Evolutionary conservation across 495 filamentous ascomycete genomes (phyloP), one percentile per base, ranked within the genome.

Genomic region (Trichocladium uniseriatum): DNA sequence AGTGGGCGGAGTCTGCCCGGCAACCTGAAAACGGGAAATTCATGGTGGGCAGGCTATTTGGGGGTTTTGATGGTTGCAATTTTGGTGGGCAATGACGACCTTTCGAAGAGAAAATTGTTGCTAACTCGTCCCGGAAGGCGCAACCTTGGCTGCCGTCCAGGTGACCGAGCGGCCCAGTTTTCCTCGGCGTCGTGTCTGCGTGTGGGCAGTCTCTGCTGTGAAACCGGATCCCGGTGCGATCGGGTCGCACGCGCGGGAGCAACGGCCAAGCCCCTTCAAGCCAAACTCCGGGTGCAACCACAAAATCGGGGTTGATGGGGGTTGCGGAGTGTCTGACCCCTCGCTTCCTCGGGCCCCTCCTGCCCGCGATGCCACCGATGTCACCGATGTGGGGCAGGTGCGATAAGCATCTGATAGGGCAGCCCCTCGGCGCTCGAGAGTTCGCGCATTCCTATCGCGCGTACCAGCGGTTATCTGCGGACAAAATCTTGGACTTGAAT

Each of bases 381-480:
- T 20, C 31, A 22, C n/a, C 32, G 34, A 14, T 13, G 29, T 20
- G 21, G 20, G 50, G 31, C 38, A 34, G n/a, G 3, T 34, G 52
- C 36, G 49, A 52, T 49, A 48, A 36, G 38, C 15, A 10, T 24
- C 18, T 49, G 45, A 50, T 59, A 49, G 56, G 52, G 1, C 28
- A 3, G 36, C 48, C 36, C n/a, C n/a, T n/a, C n/a, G n/a, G n/a
- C n/a, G n/a, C n/a, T n/a, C n/a, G n/a, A n/a, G n/a, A n/a, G n/a
- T n/a, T n/a, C n/a, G n/a, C n/a, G 21, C 32, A 24, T 47, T 16
- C 13, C 24, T 49, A 45, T 21, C 41, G 29, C 61, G 61, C 53
- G 41, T 64, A 62, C 18, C 37, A 6, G 14, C 61, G 61, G 61
- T 48, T 63, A 56, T 43, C 43, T 38, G 9, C 61, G 61, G 61